These are phyloP conservation scores for Alternaria sp. DNA, from an alignment of 2,329 filamentous ascomycete genomes.

Conservation along the genomic window DNA sequence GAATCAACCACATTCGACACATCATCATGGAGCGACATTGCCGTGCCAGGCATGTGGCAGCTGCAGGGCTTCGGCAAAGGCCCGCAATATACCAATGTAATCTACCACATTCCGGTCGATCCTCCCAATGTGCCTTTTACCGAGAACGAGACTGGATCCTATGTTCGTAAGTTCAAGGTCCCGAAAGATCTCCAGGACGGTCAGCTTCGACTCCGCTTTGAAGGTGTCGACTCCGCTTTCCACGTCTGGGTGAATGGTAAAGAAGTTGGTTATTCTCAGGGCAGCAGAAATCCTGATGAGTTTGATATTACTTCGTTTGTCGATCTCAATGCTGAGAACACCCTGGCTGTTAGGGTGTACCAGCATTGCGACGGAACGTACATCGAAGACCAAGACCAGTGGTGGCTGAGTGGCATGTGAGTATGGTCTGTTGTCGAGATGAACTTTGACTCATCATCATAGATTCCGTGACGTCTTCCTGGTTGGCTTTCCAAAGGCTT, in stretches of 20 bases:
- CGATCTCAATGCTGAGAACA: constrained; percentile 56
- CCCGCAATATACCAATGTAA: constrained; percentile 73
- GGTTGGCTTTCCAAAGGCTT: constrained; percentile 60
- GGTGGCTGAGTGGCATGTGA: constrained; percentile 66
- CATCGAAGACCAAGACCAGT: constrained; percentile 73
- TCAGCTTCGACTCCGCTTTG: constrained; percentile 70
- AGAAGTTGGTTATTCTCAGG: constrained; percentile 71
- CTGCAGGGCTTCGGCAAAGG: constrained; percentile 68
- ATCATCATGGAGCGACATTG: constrained; percentile 59
- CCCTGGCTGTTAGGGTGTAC: constrained; percentile 69
- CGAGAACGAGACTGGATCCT: constrained; percentile 70
- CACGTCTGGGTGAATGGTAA: constrained; percentile 72
- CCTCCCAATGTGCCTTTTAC: constrained; percentile 66
- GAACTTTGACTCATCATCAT: constrained; percentile 30
- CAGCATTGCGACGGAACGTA: constrained; percentile 74
- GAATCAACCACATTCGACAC: constrained; percentile 42
- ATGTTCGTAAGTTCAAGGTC: constrained; percentile 62
- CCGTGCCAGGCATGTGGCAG: constrained; percentile 74
- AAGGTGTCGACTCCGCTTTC: constrained; percentile 75
- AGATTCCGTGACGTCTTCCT: constrained; percentile 73
- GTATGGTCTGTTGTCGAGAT: constrained; percentile 2
- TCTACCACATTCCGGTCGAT: constrained; percentile 69
- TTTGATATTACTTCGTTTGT: constrained; percentile 69
- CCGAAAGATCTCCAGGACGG: constrained; percentile 57
- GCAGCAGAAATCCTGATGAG: constrained; percentile 71